Percentiles rank a stretch among this genome's conserved stretches.
Evolutionary conservation across 1,139 yeast species (phyloP).

Genomic region (Pichia kudriavzevii): DNA sequence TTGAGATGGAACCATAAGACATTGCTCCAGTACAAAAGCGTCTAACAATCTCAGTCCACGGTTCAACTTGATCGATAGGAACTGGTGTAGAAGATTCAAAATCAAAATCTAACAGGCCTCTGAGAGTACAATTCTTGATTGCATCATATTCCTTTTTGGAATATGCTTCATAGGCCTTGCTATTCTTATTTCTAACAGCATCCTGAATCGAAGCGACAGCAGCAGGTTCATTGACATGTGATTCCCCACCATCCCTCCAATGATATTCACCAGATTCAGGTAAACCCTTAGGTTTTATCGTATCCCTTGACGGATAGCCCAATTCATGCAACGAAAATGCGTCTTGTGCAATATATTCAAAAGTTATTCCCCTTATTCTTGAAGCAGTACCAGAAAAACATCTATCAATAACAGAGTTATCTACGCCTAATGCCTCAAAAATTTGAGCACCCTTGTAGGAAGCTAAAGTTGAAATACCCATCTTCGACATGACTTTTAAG

Average conservation of each 20-base stretch:
- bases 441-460: slow-evolving; percentile 98
- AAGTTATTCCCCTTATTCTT: slow-evolving; percentile 90
- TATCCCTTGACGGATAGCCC: slow-evolving; percentile 76
- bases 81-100: slow-evolving; percentile 62
- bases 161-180: slow-evolving; percentile 84
- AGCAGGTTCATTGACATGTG: slow-evolving; percentile 88
- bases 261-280: slow-evolving; percentile 97
- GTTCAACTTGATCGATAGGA: slow-evolving; percentile 96
- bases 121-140: slow-evolving; percentile 82
- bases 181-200: slow-evolving; percentile 94
- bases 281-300: slow-evolving; percentile 62
- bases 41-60: slow-evolving; percentile 98
- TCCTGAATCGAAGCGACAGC: slow-evolving; percentile 95
- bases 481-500: slow-evolving; percentile 94
- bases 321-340: slow-evolving; percentile 89
- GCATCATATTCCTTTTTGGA: slow-evolving; percentile 88
- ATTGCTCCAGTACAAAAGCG: slow-evolving; percentile 98
- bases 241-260: slow-evolving; percentile 98
- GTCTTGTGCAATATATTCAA: slow-evolving; percentile 93
- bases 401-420: slow-evolving; percentile 88
- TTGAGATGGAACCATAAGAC: slow-evolving; percentile 97
- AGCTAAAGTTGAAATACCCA: slow-evolving; percentile 97
- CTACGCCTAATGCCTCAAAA: slow-evolving; percentile 94
- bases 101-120: slow-evolving; percentile 91
- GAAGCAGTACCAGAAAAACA: slow-evolving; percentile 98